Evolutionary conservation across 352 stramenopile genomes (phyloP).

Genomic region (Phytophthora ramorum): DNA sequence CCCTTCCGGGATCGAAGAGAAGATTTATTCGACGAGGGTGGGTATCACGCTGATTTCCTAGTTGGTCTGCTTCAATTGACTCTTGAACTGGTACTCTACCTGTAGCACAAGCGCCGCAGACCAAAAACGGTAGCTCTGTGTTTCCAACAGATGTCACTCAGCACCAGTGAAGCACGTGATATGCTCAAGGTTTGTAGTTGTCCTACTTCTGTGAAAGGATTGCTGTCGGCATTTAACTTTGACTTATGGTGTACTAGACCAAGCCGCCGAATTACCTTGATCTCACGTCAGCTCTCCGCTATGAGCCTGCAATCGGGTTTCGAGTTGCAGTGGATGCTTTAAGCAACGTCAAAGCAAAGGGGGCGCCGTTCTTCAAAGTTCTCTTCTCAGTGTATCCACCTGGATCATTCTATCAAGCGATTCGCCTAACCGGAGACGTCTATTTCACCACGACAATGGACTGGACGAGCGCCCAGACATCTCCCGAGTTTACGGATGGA

Average conservation of each 20-base stretch:
- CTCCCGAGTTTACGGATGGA: slow-evolving; percentile 65
- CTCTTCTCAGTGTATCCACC: slow-evolving; percentile 61
- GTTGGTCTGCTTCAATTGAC: not conserved
- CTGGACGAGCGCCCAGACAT: slow-evolving; percentile 64
- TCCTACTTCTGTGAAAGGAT: not conserved
- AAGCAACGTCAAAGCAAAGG: slow-evolving; percentile 70
- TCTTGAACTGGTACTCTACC: not conserved
- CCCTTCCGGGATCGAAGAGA: slow-evolving; percentile 61
- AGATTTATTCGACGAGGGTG: slow-evolving; percentile 66
- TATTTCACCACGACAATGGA: slow-evolving; percentile 70
- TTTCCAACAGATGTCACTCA: slow-evolving; percentile 31
- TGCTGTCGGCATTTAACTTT: slow-evolving; percentile 1
- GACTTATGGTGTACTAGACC: slow-evolving; percentile 14
- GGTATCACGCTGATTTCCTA: not conserved
- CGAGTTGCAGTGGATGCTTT: slow-evolving; percentile 69
- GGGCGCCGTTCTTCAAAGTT: slow-evolving; percentile 57
- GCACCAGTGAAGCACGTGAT: slow-evolving; percentile 24
- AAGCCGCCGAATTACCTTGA: slow-evolving; percentile 61
- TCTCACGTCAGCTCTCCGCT: slow-evolving; percentile 53
- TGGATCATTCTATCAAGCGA: slow-evolving; percentile 67
- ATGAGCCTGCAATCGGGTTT: slow-evolving; percentile 68
- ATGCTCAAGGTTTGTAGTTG: slow-evolving; percentile 34
- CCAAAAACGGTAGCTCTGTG: slow-evolving; percentile 30
- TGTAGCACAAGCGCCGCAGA: slow-evolving; percentile 31
- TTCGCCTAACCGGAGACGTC: slow-evolving; percentile 55